These are phyloP conservation scores for Cladochytrium replicatum DNA, from an alignment of 192 early-diverging fungal species.

Conservation along the genomic window DNA sequence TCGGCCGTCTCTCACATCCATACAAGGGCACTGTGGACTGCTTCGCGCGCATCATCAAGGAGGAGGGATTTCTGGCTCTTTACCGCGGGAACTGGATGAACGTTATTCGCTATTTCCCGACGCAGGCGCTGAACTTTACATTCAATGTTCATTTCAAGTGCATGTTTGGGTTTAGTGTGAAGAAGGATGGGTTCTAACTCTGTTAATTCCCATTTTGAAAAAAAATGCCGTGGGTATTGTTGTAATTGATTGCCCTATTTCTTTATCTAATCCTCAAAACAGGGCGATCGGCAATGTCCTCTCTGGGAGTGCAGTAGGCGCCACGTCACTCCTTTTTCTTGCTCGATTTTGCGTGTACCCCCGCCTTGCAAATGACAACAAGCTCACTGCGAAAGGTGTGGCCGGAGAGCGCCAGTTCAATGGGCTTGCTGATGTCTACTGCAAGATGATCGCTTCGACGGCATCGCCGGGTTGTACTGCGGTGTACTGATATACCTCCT, in stretches of 20 bases:
- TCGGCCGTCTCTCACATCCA: no score
- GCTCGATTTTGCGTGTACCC: slow-evolving; percentile 94
- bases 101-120: slow-evolving; percentile 97
- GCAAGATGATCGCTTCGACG: slow-evolving; percentile 82
- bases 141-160: slow-evolving; percentile 95
- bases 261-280: no score
- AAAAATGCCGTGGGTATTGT: no score
- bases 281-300: slow-evolving; percentile 89
- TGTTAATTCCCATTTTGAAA: no score
- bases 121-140: slow-evolving; percentile 95
- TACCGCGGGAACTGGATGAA: slow-evolving; percentile 90
- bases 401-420: slow-evolving; percentile 78
- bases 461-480: slow-evolving; percentile 90
- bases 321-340: slow-evolving; percentile 75
- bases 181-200: no score
- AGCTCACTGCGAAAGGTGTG: slow-evolving; percentile 57
- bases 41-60: slow-evolving; percentile 75
- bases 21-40: slow-evolving; percentile 87
- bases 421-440: slow-evolving; percentile 70
- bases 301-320: slow-evolving; percentile 93
- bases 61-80: slow-evolving; percentile 58
- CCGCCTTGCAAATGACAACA: no score
- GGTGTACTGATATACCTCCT: slow-evolving; percentile 82
- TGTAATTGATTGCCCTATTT: slow-evolving; percentile 79
- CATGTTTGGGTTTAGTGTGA: slow-evolving; percentile 59